Evolutionary conservation across 768 basidiomycete genomes (phyloP).

Genomic region (Amanita muscaria): DNA sequence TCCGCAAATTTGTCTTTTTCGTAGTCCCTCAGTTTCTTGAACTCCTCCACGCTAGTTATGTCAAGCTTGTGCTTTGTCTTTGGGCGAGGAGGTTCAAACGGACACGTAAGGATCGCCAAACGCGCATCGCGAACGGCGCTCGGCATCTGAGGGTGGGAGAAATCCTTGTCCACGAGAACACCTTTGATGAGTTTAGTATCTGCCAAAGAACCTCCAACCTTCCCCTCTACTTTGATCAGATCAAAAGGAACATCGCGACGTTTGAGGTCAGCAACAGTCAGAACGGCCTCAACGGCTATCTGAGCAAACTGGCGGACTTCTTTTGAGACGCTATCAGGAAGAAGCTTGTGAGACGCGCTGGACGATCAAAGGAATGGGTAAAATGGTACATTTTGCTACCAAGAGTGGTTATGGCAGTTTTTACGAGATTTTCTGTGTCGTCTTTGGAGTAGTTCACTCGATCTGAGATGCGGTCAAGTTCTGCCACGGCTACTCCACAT

Average conservation of each 20-base stretch:
- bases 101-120: constrained; percentile 95
- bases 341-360: not conserved
- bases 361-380: not conserved
- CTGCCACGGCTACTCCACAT: constrained; percentile 80
- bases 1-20: constrained; percentile 94
- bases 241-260: constrained; percentile 95
- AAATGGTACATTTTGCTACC: constrained; percentile 89
- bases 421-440: constrained; percentile 82
- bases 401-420: constrained; percentile 91
- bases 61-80: constrained; percentile 99
- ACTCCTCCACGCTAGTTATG: constrained; percentile 94
- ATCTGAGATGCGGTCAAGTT: constrained; percentile 89
- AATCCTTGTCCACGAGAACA: constrained; percentile 98
- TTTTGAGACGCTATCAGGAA: constrained; percentile 76
- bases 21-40: constrained; percentile 87
- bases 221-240: constrained; percentile 97
- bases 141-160: constrained; percentile 99
- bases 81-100: constrained; percentile 96
- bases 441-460: constrained; percentile 74
- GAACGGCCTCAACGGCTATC: constrained; percentile 95
- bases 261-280: constrained; percentile 90
- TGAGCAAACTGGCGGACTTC: constrained; percentile 92
- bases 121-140: constrained; percentile 78
- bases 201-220: constrained; percentile 93
- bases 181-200: constrained; percentile 95